Evolutionary conservation across 2,329 filamentous ascomycete genomes (phyloP), one percentile per base, ranked within the genome.

Genomic region (Coniochaeta ligniaria): DNA sequence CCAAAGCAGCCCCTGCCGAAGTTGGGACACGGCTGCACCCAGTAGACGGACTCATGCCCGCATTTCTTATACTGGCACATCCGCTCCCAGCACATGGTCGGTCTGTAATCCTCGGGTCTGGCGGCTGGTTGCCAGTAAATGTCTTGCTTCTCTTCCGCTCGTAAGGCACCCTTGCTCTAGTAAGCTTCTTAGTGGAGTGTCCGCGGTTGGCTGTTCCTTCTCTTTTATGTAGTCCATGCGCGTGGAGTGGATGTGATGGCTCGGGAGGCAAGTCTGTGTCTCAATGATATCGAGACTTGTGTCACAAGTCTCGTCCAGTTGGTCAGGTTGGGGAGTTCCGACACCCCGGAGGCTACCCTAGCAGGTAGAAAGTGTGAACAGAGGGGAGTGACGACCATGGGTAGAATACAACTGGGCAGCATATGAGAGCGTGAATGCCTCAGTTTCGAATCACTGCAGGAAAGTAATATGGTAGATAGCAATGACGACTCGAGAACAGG

Each of bases 1-100:
- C 68, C 68, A 60, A 66, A 62, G 60, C 68, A 70, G 12, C 61
- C 63, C 35, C 55, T 56, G 16, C 67, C 67, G 38, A 70, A 65
- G 47, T 64, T 54, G 57, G 57, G 20, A 61, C 68, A 70, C 56
- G 65, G 66, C 59, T 69, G 63, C 59, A 68, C 65, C 52, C 62
- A 63, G 58, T 63, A 63, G 60, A 70, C 68, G 60, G 62, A 60
- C 35, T 66, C 64, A 60, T 70, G 68, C 28, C 63, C 64, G 61
- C 68, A 70, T 20, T 55, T 47, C 17, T 35, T 60, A 58, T 62
- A 70, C 31, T 68, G 57, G 43, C 38, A 59, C 63, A 69, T 65
- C 60, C 65, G 52, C 52, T 70, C 68, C 9, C 57, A 45, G 58
- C 68, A 69, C 68, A 70, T 70, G 20, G 50, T 60, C 43, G 35